These are phyloP conservation scores for Pichia ethanolica DNA, from an alignment of 805 yeast genomes.

Conservation along the genomic window DNA sequence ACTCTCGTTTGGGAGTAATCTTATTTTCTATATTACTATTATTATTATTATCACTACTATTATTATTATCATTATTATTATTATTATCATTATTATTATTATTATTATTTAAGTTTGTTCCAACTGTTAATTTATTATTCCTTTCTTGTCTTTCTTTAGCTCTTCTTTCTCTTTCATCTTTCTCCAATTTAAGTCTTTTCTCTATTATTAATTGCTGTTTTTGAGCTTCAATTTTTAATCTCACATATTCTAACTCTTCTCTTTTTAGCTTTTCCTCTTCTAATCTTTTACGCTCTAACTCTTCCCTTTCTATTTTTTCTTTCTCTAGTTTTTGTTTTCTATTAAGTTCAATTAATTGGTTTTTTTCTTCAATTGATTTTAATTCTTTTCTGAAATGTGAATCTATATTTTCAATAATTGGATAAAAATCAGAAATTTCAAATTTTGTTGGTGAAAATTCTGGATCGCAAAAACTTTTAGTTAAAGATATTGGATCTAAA, in stretches of 20 bases:
- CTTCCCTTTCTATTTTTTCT: not conserved
- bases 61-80: no score
- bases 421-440: slow-evolving; percentile 24
- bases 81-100: no score
- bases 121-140: no score
- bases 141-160: not conserved
- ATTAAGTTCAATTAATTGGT: no score
- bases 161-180: not conserved
- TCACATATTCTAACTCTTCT: not conserved
- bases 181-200: not conserved
- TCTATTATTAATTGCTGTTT: not conserved
- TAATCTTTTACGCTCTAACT: not conserved
- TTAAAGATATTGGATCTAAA: slow-evolving; percentile 14
- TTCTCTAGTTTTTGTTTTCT: slow-evolving; percentile 1
- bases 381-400: not conserved
- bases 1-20: no score
- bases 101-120: no score
- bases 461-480: slow-evolving; percentile 18
- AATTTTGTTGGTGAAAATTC: slow-evolving; percentile 17
- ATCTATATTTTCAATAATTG: slow-evolving; percentile 20
- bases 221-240: not conserved
- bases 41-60: no score
- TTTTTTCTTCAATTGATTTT: not conserved
- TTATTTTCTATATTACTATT: no score
- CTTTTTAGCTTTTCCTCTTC: not conserved